These are phyloP conservation scores for Mallotus repandus DNA, from an alignment of 441 rosid genomes.

Conservation along the genomic window DNA sequence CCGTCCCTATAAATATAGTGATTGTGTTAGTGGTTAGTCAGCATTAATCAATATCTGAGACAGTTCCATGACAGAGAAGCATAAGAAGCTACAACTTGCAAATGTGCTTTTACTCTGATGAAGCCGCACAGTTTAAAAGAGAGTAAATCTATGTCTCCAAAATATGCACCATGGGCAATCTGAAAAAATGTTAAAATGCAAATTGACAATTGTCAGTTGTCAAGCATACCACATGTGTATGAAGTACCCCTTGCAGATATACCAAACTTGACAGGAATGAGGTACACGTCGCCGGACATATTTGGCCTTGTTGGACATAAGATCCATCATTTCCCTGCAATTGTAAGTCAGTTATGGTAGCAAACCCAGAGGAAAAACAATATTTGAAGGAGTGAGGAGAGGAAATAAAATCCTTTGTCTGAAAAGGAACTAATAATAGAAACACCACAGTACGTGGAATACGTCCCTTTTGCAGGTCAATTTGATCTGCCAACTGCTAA, in stretches of 20 bases:
- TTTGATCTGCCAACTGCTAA: not conserved
- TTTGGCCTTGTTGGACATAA: slow-evolving; percentile 81
- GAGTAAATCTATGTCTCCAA: not conserved
- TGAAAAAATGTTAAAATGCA: not conserved
- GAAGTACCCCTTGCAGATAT: slow-evolving; percentile 69
- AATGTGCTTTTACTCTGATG: not conserved
- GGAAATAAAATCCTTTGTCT: not conserved
- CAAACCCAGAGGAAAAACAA: too few relatives aligned
- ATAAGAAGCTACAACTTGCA: not conserved
- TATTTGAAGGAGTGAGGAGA: not conserved
- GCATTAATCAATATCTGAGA: slow-evolving; percentile 14
- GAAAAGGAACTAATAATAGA: not conserved
- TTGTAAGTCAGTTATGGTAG: slow-evolving; percentile 12
- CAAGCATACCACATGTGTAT: slow-evolving; percentile 29
- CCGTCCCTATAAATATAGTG: slow-evolving; percentile 4
- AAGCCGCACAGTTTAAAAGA: not conserved
- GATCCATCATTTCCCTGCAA: slow-evolving; percentile 64
- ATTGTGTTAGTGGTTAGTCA: not conserved
- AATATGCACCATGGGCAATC: not conserved
- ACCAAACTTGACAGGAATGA: slow-evolving; percentile 64
- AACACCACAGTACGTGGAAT: not conserved
- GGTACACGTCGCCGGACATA: slow-evolving; percentile 56
- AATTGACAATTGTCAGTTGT: not conserved
- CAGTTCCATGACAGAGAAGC: not conserved
- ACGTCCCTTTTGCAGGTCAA: not conserved